A percentile compares a stretch with the other conserved stretches of the same genome.
These are phyloP conservation scores for Grifola frondosa DNA, from an alignment of 1,284 basidiomycete species.

Conservation along the genomic window DNA sequence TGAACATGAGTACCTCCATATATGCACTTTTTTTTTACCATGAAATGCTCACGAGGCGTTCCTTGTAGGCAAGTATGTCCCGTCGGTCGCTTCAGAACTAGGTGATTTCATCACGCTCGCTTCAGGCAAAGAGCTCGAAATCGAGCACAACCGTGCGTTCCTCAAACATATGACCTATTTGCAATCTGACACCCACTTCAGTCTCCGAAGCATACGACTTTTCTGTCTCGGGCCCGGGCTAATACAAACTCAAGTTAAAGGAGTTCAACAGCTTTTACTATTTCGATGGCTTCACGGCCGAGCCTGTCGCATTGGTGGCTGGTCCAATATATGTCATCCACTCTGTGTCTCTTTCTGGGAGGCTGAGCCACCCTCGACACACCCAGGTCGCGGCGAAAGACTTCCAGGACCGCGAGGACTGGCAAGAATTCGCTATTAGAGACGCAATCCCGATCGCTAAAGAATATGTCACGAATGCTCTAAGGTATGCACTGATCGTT, in stretches of 20 bases:
- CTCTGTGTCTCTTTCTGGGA: too few relatives aligned
- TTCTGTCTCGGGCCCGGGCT: constrained; percentile 37
- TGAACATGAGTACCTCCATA: constrained; percentile 39
- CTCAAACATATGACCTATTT: not conserved
- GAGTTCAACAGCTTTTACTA: constrained; percentile 41
- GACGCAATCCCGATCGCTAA: constrained; percentile 3
- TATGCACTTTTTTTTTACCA: not conserved
- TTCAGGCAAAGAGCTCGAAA: constrained; percentile 40
- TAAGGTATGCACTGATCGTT: not conserved
- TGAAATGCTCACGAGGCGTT: not conserved
- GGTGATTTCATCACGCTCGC: constrained; percentile 36
- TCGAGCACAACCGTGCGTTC: constrained; percentile 42
- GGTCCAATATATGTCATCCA: too few relatives aligned
- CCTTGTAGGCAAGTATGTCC: constrained; percentile 20
- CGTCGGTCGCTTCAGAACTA: constrained; percentile 19
- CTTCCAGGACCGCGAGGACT: constrained; percentile 1
- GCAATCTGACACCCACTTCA: too few relatives aligned
- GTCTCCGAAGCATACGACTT: constrained; percentile 50
- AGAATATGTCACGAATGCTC: constrained; percentile 1
- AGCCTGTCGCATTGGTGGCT: constrained; percentile 4
- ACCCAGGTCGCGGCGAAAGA: not conserved
- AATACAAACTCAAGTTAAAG: constrained; percentile 38
- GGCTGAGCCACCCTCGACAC: too few relatives aligned
- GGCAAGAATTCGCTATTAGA: constrained; percentile 1
- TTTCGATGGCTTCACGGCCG: not conserved